A percentile compares a stretch with the other conserved stretches of the same genome.
Evolutionary conservation across 2,329 filamentous ascomycete species (phyloP).

Genomic region (Penicillium psychrosexuale): DNA sequence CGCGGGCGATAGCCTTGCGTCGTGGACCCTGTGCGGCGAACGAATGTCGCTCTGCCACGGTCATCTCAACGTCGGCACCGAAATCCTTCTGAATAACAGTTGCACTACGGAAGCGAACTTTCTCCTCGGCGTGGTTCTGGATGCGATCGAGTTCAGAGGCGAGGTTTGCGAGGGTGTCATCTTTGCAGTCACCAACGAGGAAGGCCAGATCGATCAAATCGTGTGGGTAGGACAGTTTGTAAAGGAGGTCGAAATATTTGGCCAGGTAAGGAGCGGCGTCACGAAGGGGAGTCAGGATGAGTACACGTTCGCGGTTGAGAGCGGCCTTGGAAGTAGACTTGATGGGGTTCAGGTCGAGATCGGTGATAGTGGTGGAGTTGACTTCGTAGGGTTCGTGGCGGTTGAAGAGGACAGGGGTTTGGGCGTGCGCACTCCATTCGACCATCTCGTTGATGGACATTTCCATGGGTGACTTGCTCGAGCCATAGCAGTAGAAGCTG

Average conservation of each 20-base stretch:
- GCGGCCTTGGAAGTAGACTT: slow-evolving; percentile 75
- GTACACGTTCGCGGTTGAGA: slow-evolving; percentile 77
- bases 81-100: slow-evolving; percentile 91
- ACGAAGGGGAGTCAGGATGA: slow-evolving; percentile 89
- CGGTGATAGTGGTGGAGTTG: slow-evolving; percentile 74
- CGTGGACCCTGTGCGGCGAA: slow-evolving; percentile 86
- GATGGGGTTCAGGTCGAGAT: slow-evolving; percentile 81
- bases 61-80: slow-evolving; percentile 68
- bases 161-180: slow-evolving; percentile 87
- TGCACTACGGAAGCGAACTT: slow-evolving; percentile 79
- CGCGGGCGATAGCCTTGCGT: slow-evolving; percentile 83
- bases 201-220: slow-evolving; percentile 93
- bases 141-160: slow-evolving; percentile 82
- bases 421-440: slow-evolving; percentile 81
- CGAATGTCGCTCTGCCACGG: slow-evolving; percentile 76
- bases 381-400: slow-evolving; percentile 84
- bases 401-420: slow-evolving; percentile 95
- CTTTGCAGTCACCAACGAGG: slow-evolving; percentile 84
- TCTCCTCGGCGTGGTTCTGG: slow-evolving; percentile 71
- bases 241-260: slow-evolving; percentile 90
- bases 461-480: slow-evolving; percentile 89
- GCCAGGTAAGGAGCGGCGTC: slow-evolving; percentile 78
- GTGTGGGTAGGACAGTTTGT: slow-evolving; percentile 89
- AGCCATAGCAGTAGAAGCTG: slow-evolving; percentile 97
- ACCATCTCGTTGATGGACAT: slow-evolving; percentile 90